These are phyloP conservation scores for Metroxylon sagu DNA, from an alignment of 176 grass and related monocot species.

Conservation along the genomic window DNA sequence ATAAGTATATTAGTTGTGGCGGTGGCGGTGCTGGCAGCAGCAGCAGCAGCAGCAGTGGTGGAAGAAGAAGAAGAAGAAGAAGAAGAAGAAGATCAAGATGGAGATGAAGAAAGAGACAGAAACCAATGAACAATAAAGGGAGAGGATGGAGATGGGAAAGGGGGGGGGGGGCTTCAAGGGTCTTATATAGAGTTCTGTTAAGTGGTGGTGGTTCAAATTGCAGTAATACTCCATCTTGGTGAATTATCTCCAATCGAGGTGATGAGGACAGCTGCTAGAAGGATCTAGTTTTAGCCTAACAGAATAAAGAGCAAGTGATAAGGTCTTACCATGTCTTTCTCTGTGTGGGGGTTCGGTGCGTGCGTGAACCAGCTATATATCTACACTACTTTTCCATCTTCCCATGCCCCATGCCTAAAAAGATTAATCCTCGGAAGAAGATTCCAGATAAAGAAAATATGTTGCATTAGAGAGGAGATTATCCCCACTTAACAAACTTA, in stretches of 20 bases:
- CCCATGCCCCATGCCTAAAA: too few species aligned
- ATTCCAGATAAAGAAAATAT: background rate
- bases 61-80: background rate
- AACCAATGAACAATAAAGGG: background rate
- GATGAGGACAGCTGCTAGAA: conserved; percentile 1
- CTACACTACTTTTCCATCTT: too few species aligned
- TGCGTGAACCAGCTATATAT: too few species aligned
- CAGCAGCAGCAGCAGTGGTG: too few species aligned
- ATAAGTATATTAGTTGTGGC: too few species aligned
- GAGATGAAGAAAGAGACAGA: background rate
- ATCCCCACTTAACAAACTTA: background rate
- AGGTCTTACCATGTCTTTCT: too few species aligned
- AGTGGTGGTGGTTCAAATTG: too few species aligned
- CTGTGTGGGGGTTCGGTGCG: too few species aligned
- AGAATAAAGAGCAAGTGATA: conserved; percentile 1
- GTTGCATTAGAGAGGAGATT: background rate
- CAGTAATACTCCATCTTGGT: background rate
- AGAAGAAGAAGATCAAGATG: background rate
- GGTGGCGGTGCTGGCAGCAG: too few species aligned
- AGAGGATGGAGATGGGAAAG: background rate
- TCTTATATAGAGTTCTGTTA: background rate
- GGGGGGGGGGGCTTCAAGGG: background rate
- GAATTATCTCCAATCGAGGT: background rate
- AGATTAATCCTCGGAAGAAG: too few species aligned
- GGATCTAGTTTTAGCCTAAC: background rate